phyloP scores from a whole-genome alignment of 2,329 filamentous ascomycete species.

The Penicillium corylophilum region DNA sequence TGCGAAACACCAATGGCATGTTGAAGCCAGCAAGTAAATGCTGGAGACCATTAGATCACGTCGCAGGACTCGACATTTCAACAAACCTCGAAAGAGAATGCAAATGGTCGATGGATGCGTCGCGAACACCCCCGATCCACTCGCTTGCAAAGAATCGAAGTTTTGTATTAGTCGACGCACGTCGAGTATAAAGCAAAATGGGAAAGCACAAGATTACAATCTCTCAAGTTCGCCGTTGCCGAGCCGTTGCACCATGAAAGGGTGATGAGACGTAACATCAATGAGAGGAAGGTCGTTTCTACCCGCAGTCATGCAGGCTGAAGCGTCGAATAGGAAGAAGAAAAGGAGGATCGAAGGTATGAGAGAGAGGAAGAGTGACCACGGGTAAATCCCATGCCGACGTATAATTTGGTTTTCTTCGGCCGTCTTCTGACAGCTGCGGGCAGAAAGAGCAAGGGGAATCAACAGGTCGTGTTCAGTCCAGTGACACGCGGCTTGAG shows the following conservation, averaged over 20 bases:
- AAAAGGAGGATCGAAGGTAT: constrained; percentile 13
- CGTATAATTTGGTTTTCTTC: constrained; percentile 15
- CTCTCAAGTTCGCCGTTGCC: constrained; percentile 37
- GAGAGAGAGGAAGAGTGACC: constrained; percentile 3
- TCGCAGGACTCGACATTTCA: neutral
- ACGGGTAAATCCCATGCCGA: constrained; percentile 24
- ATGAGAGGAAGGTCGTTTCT: constrained; percentile 29
- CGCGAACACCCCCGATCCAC: neutral
- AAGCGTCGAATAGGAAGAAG: constrained; percentile 23
- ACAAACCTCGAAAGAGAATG: neutral
- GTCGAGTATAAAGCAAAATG: constrained; percentile 18
- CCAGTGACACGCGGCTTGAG: constrained; percentile 12
- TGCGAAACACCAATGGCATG: neutral
- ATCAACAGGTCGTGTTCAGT: constrained; percentile 12
- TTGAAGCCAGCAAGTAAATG: neutral
- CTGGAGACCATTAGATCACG: neutral
- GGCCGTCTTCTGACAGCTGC: constrained; percentile 12
- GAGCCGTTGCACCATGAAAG: constrained; percentile 39
- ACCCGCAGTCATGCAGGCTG: constrained; percentile 20
- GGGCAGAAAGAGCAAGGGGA: constrained; percentile 16
- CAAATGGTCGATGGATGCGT: neutral
- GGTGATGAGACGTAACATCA: constrained; percentile 33
- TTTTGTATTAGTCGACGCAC: constrained; percentile 22
- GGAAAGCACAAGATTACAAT: constrained; percentile 21
- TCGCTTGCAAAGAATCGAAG: constrained; percentile 10